Evolutionary conservation across 352 stramenopile genomes (phyloP), one percentile per base, ranked within the genome.

Genomic region (Thalassiosira ordinaria): DNA sequence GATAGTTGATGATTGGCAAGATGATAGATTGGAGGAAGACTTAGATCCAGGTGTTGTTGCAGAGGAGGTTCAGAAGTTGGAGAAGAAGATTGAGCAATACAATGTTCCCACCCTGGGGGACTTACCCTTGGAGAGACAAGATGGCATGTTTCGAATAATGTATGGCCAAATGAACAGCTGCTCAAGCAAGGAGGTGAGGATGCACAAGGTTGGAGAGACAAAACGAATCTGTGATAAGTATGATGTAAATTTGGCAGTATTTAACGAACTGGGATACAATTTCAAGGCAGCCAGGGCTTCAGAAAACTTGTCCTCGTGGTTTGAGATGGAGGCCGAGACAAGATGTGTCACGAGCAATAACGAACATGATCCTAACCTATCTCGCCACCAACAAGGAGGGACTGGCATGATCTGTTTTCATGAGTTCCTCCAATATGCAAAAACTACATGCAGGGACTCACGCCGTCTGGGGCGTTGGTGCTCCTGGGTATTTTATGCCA

Each of bases 401-500:
- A 55, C 61, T 26, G 61, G 37, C 8, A 56, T 70, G 14, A 14
- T 70, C n/a, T n/a, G 22, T 18, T 41, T 24, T 18, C 4, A 70
- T 24, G 57, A 35, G 16, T 7, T 57, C 3, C 13, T 16, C 16
- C 16, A 13, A 6, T 59, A 70, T 8, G 22, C 37, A 16, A 56
- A 70, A 18, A 59, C 31, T 11, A 55, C 18, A 9, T 35, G 61
- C 2, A 26, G 14, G 2, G 61, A 70, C 18, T 57, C 18, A 9
- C 37, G 39, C 24, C 20, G 27, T 16, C 61, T 70, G 16, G 61
- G 61, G 5, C 61, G 61, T n/a, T 70, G 61, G 61, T 51, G 37
- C 6, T 70, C 37, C 37, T 53, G 41, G 39, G 16, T 55, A 16
- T 20, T 70, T 4, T 20, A 52, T 51, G 61, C 37, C 24, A 14